phyloP scores from a whole-genome alignment of 1,284 basidiomycete species.

The Apiotrichum montevideense region DNA sequence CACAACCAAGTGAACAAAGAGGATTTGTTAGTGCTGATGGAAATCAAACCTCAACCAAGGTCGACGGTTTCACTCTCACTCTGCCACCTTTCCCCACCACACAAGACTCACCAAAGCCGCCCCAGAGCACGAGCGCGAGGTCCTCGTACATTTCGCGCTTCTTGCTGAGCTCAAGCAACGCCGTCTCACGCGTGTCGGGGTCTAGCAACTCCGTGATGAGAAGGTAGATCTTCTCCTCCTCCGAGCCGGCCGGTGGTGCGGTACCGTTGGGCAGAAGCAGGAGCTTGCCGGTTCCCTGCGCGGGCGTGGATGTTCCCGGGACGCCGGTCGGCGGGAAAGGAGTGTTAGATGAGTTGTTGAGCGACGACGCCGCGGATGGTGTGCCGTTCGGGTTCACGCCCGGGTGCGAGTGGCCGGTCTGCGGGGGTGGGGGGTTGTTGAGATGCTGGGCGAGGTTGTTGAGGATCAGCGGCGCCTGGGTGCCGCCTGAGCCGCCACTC shows the following conservation, averaged over 20 bases:
- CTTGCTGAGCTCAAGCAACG: conserved; percentile 93
- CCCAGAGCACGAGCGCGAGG: conserved; percentile 95
- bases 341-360: background rate
- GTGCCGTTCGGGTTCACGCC: conserved; percentile 7
- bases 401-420: background rate
- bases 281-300: conserved; percentile 36
- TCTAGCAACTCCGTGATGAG: conserved; percentile 52
- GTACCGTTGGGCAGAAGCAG: conserved; percentile 44
- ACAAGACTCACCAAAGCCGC: conserved; percentile 79
- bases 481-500: conserved; percentile 9
- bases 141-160: conserved; percentile 99
- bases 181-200: conserved; percentile 66
- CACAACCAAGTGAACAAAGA: too few species aligned
- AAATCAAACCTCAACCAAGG: too few species aligned
- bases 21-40: too few species aligned
- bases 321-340: conserved; percentile 3
- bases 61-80: too few species aligned
- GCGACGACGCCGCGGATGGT: conserved; percentile 1
- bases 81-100: too few species aligned
- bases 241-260: conserved; percentile 40
- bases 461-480: conserved; percentile 35
- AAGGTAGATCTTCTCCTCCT: conserved; percentile 53
- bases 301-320: conserved; percentile 5
- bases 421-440: conserved; percentile 47
- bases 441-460: conserved; percentile 45